These are phyloP conservation scores for Cladophialophora immunda DNA, from an alignment of 2,329 filamentous ascomycete genomes.

Conservation along the genomic window DNA sequence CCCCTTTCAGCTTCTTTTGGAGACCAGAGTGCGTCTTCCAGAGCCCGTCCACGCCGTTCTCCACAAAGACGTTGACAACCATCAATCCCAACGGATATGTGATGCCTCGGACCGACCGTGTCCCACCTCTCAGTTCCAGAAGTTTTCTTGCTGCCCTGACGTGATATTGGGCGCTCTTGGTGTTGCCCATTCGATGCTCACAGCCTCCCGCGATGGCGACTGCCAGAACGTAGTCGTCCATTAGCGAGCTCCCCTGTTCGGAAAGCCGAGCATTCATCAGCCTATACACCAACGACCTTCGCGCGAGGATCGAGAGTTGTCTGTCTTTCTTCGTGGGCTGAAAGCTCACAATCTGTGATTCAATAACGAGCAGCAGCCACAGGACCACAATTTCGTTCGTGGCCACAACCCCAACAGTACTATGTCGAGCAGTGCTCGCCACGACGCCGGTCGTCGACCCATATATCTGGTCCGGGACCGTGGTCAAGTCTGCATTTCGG, in stretches of 20 bases:
- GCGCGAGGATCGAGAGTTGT: constrained; percentile 16
- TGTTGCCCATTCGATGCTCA: constrained; percentile 22
- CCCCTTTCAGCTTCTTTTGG: not conserved
- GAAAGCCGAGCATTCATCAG: constrained; percentile 17
- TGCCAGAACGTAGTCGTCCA: constrained; percentile 16
- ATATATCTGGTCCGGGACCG: constrained; percentile 22
- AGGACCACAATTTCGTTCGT: constrained; percentile 15
- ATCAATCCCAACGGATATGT: constrained; percentile 20
- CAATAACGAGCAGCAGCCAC: constrained; percentile 23
- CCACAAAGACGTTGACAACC: constrained; percentile 23
- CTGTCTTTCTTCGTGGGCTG: constrained; percentile 20
- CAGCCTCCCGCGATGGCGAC: constrained; percentile 14
- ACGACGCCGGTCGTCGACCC: constrained; percentile 11
- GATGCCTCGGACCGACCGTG: constrained; percentile 6
- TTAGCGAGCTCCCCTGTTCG: not conserved
- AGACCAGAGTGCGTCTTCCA: constrained; percentile 14
- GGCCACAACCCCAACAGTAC: constrained; percentile 9
- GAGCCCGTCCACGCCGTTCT: constrained; percentile 6
- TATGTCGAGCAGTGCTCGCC: constrained; percentile 7
- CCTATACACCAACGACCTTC: constrained; percentile 9
- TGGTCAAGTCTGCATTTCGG: constrained; percentile 14
- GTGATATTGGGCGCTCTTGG: constrained; percentile 9
- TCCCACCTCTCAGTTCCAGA: constrained; percentile 7
- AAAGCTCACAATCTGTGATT: constrained; percentile 24
- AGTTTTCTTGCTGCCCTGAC: constrained; percentile 17